Base-by-base conservation (phyloP, 495 filamentous ascomycete genomes). In the Hypoxylon rickii region DNA sequence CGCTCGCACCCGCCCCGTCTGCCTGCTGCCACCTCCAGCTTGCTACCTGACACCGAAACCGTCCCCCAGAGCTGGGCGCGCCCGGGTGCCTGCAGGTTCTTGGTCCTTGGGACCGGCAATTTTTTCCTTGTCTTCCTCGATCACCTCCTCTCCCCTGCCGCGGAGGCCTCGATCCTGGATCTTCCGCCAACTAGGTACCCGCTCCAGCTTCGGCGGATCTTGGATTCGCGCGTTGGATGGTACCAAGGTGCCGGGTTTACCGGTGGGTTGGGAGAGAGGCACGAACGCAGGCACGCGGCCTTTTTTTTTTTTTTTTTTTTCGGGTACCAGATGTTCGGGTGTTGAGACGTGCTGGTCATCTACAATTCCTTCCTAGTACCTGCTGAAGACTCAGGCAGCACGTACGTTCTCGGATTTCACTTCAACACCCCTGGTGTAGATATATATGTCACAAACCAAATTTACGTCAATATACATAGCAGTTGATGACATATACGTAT, bases 201-300 rank as follows among this genome's bases (percentile, higher is more conserved):
- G 5, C 26, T 31, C n/a, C n/a, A 29, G 24, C 4, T 29, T 29
- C 4, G 24, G 4, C 13, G 7, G 42, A 1, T 45, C 5, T 18
- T 22, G 3, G 13, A 16, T 32, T 24, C 12, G n/a, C n/a, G 21
- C 2, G 15, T 18, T 29, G 15, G 32, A n/a, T 33, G 44, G 51
- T 61, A 16, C 58, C 51, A 18, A 19, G 7, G 16, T 33, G 43
- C 33, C 37, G 57, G 57, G 44, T 51, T 33, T 55, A 50, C 57
- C 57, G 45, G 45, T 4, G 58, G 24, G 17, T n/a, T 56, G 58
- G 58, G 47, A 49, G 20, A 13, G 15, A 33, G 41, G n/a, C 5
- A 11, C 12, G 20, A 43, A 40, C 29, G 43, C 37, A 32, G 13
- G 32, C 51, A 54, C 26, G 32, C 32, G n/a, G 13, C 13, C 32